Conservation (phyloP, 768 basidiomycete genomes). For the Suillus weaverae region DNA sequence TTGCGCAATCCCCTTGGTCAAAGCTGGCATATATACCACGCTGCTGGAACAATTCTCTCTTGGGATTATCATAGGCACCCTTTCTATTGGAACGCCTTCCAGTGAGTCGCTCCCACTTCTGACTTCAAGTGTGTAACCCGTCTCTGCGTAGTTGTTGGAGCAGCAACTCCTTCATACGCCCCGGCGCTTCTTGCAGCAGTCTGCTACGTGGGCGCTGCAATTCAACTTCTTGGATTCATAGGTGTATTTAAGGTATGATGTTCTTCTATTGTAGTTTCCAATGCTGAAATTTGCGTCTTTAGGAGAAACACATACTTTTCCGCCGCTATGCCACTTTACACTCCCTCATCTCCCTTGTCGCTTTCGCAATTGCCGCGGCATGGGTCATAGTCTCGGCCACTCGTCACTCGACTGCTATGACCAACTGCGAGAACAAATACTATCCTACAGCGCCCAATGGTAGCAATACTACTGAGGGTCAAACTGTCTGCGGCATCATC, state of each 20-base stretch:
- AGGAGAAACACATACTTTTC: constrained; percentile 70
- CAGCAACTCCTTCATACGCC: constrained; percentile 77
- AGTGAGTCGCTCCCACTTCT: constrained; percentile 50
- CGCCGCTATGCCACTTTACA: constrained; percentile 72
- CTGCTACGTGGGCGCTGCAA: constrained; percentile 70
- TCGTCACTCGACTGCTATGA: constrained; percentile 70
- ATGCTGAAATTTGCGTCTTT: constrained; percentile 11
- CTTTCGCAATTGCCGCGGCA: constrained; percentile 75
- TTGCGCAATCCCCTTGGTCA: constrained; percentile 87
- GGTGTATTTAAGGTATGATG: constrained; percentile 74
- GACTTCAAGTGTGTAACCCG: constrained; percentile 3
- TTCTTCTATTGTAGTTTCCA: not conserved
- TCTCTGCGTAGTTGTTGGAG: constrained; percentile 70
- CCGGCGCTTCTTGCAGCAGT: constrained; percentile 71
- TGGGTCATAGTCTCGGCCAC: constrained; percentile 82
- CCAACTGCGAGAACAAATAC: constrained; percentile 61
- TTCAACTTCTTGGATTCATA: constrained; percentile 84
- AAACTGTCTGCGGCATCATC: constrained; percentile 84
- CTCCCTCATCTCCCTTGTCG: constrained; percentile 48
- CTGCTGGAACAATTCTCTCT: constrained; percentile 74
- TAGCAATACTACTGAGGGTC: constrained; percentile 48
- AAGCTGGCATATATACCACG: constrained; percentile 85
- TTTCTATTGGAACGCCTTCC: constrained; percentile 75
- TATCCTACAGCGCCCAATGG: constrained; percentile 43
- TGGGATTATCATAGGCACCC: constrained; percentile 65